A percentile compares a stretch with the other conserved stretches of the same genome.
Conservation (phyloP, 164 flowering plant species). For the Magnolia kwangsiensis region DNA sequence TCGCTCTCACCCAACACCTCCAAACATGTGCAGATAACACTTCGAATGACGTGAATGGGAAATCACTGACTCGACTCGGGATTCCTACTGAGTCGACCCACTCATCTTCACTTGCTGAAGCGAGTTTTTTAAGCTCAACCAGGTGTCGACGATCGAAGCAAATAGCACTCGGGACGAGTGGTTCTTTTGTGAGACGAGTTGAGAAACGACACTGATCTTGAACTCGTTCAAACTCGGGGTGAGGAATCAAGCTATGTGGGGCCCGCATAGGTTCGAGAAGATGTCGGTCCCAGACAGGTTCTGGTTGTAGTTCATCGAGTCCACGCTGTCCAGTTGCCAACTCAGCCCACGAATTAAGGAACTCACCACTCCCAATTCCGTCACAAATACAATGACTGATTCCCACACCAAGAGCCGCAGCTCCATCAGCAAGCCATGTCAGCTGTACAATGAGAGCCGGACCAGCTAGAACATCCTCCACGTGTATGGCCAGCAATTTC, state of each 20-base stretch:
- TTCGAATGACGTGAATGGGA: conserved; percentile 50
- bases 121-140: conserved; percentile 33
- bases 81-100: neutral
- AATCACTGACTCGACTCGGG: conserved; percentile 15
- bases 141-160: conserved; percentile 24
- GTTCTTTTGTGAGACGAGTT: conserved; percentile 32
- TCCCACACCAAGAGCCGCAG: conserved; percentile 46
- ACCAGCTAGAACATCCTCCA: conserved; percentile 43
- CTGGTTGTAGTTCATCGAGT: conserved; percentile 18
- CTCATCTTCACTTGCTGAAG: conserved; percentile 5
- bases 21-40: conserved; percentile 68
- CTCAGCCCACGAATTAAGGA: conserved; percentile 56
- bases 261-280: conserved; percentile 31
- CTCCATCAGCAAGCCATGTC: conserved; percentile 62
- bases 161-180: conserved; percentile 43
- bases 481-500: conserved; percentile 43
- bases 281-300: conserved; percentile 56
- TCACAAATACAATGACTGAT: conserved; percentile 56
- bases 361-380: conserved; percentile 61
- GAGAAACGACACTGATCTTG: conserved; percentile 42
- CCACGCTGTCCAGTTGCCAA: conserved; percentile 26
- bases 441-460: conserved; percentile 66
- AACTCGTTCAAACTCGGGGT: conserved; percentile 57
- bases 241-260: conserved; percentile 9
- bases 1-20: conserved; percentile 62